These are phyloP conservation scores for Blastomyces parvus DNA, from an alignment of 2,329 filamentous ascomycete species.

Conservation along the genomic window DNA sequence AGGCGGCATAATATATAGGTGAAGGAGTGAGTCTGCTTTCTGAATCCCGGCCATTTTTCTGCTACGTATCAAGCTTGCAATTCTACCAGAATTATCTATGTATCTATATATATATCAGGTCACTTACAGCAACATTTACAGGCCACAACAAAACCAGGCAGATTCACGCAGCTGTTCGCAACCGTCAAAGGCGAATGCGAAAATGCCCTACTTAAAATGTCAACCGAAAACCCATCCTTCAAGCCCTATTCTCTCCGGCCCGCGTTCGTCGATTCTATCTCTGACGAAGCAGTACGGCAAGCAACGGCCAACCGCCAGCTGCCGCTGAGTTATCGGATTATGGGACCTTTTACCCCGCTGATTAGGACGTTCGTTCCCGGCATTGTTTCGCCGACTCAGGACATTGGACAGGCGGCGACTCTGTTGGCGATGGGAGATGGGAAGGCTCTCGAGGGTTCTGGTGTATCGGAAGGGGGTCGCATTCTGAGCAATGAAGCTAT, in stretches of 20 bases:
- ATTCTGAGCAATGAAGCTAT: constrained; percentile 1
- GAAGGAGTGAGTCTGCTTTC: not conserved
- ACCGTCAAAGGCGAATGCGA: constrained; percentile 61
- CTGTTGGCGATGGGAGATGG: constrained; percentile 41
- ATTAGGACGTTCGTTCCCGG: constrained; percentile 24
- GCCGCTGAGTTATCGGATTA: constrained; percentile 15
- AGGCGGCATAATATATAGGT: not conserved
- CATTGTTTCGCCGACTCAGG: constrained; percentile 38
- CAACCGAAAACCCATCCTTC: constrained; percentile 36
- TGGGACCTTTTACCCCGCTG: constrained; percentile 18
- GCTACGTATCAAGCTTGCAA: not conserved
- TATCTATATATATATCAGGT: not conserved
- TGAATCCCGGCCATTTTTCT: not conserved
- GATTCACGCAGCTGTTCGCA: constrained; percentile 50
- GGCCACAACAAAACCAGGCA: constrained; percentile 48
- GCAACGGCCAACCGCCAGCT: constrained; percentile 22
- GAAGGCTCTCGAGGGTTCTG: not conserved
- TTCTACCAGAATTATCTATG: not conserved
- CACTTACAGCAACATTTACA: not conserved
- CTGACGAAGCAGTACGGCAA: constrained; percentile 34
- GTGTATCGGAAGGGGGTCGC: not conserved
- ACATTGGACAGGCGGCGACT: constrained; percentile 41
- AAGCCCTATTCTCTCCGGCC: constrained; percentile 51
- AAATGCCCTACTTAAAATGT: constrained; percentile 46
- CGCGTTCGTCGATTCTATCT: constrained; percentile 46